A percentile compares a stretch with the other conserved stretches of the same genome.
Conservation (phyloP, 306 rosid genomes). For the Neltuma alba region DNA sequence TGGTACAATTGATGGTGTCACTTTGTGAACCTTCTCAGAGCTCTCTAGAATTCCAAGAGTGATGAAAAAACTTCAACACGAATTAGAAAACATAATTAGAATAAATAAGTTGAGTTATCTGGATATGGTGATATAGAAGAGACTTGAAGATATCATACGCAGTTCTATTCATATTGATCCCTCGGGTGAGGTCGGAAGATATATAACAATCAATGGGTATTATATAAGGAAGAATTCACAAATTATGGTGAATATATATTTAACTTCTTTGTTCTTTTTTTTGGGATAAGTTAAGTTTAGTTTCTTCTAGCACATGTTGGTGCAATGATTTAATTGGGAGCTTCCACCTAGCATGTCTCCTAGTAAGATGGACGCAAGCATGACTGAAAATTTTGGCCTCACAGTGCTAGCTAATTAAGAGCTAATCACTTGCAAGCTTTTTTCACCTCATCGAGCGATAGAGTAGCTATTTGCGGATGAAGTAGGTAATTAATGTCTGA, state of each 20-base stretch:
- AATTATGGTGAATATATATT: constrained; percentile 39
- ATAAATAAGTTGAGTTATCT: constrained; percentile 33
- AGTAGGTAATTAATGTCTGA: no score
- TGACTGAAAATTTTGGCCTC: constrained; percentile 40
- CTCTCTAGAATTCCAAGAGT: constrained; percentile 44
- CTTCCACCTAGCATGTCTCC: background rate
- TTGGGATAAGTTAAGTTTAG: no score
- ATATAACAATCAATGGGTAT: constrained; percentile 40
- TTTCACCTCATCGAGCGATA: no score
- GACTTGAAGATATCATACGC: constrained; percentile 43
- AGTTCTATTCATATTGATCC: constrained; percentile 27
- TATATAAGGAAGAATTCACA: constrained; percentile 35
- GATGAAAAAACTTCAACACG: constrained; percentile 50
- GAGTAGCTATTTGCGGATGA: no score
- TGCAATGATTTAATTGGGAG: no score
- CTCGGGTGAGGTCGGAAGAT: constrained; percentile 42
- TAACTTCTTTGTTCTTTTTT: no score
- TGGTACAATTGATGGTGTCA: constrained; percentile 6
- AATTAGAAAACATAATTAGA: constrained; percentile 42
- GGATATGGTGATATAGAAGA: constrained; percentile 50
- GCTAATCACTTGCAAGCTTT: no score
- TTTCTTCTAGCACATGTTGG: no score
- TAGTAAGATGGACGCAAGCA: background rate
- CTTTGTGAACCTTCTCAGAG: constrained; percentile 49
- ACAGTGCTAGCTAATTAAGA: no score